Base-by-base conservation (phyloP, 2,329 filamentous ascomycete species). In the Penicillium sp. region DNA sequence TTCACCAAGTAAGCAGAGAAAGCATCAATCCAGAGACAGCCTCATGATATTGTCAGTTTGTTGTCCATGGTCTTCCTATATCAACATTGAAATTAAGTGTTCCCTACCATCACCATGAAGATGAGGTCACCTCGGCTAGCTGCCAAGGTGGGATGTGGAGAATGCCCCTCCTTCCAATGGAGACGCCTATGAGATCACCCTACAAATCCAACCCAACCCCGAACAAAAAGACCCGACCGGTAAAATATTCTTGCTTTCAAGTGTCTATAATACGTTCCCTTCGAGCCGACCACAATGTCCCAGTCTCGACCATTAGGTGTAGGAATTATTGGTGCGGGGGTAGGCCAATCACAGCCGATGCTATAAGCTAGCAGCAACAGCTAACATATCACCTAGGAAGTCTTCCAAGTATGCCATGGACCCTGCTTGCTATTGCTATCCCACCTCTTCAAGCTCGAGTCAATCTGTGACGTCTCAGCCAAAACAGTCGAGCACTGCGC, bases 331-430 rank as follows among this genome's bases (percentile, higher is more conserved):
- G 58, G 58, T 18, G 58, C 58, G 11, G 58, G 58, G 26, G 58
- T 60, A 41, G 27, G 55, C 46, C 18, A n/a, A 26, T 35, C 41
- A 29, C 20, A 18, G 6, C 14, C n/a, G 29, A 15, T 25, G 22
- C 26, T 31, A 27, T 3, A 31, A 31, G 27, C 27, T 31, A 37
- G 35, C 27, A n/a, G 20, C n/a, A 42, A 23, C 7, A 44, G 29
- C 25, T 49, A 44, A 49, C 11, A 15, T 12, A 25, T 20, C 1
- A 27, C 18, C 18, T 22, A 60, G 58, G 58, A 60, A 33, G 58
- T 60, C 25, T 60, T 60, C 40, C 58, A 60, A 54, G 58, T 60
- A 8, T 60, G 58, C 50, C 58, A 60, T 41, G 58, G 55, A 1
- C 58, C 58, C 22, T 58, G 53, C 20, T 51, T 60, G 3, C 23